Base-by-base conservation (phyloP, 2,329 filamentous ascomycete genomes). In the Onygena corvina region DNA sequence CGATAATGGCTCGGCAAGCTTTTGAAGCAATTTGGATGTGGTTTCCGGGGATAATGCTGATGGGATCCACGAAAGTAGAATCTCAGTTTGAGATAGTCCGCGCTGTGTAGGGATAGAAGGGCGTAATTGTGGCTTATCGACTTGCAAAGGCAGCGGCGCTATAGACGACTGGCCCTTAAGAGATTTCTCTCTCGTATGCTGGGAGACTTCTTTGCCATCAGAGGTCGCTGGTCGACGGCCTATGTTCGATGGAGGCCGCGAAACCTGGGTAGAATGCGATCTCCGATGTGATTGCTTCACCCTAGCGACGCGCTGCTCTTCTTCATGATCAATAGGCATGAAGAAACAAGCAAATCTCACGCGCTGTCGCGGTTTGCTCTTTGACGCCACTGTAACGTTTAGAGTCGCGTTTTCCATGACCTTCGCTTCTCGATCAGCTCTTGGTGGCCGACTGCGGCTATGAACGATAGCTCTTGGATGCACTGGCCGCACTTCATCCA, bases 1-100 rank as follows among this genome's bases (percentile, higher is more conserved):
- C 0, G 86, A 88, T 40, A 89, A 77, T 1, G 74, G 87, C 71
- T 76, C 92, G 62, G 67, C 78, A 7, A 96, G 74, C 64, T 96
- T 89, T 2, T 82, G 72, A 52, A 90, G 75, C 2, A 96, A 73
- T 3, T 74, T 69, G 0, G 86, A 83, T 0, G 84, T 72, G 0
- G 80, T 84, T 57, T 83, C 71, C 1, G 85, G 80, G 1, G 81
- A 75, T 3, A 86, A 71, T 1, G 74, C 68, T 6, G 74, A 64
- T 0, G 86, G 87, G 35, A 95, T 88, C 52, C 87, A 74, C 2
- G 78, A 76, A 1, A 86, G 69, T 34, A 82, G 63, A 8, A 64
- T 60, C 16, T 66, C 59, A 1, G 69, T 75, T 46, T 69, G 63
- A 3, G 68, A 67, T 27, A n/a, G 18, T 1, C 42, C 42, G 2